Evolutionary conservation across 345 rosid genomes (phyloP).

Genomic region (Lumnitzera racemosa): DNA sequence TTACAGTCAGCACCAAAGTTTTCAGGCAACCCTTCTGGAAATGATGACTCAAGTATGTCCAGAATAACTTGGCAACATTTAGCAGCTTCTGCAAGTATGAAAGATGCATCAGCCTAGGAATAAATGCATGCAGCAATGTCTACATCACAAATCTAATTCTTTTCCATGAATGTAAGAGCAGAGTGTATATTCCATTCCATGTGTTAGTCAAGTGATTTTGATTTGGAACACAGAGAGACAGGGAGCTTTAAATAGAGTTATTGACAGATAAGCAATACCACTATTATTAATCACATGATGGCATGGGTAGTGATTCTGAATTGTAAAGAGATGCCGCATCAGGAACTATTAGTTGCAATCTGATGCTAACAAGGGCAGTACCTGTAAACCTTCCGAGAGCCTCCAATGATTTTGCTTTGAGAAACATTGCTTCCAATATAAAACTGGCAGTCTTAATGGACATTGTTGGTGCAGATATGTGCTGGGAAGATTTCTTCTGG

Average conservation of each 20-base stretch:
- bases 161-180: not conserved
- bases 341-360: not conserved
- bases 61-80: conserved; percentile 70
- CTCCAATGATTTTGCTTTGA: conserved; percentile 76
- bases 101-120: conserved; percentile 21
- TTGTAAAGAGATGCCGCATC: not conserved
- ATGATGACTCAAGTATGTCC: conserved; percentile 75
- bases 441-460: conserved; percentile 68
- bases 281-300: too few species aligned
- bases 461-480: conserved; percentile 40
- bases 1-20: conserved; percentile 60
- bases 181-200: too few species aligned
- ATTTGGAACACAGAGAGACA: too few species aligned
- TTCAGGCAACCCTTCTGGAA: conserved; percentile 64
- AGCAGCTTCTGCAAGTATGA: conserved; percentile 81
- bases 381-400: conserved; percentile 65
- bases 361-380: conserved; percentile 12
- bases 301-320: not conserved
- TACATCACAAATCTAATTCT: not conserved
- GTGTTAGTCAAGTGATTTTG: too few species aligned
- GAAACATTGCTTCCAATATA: conserved; percentile 71
- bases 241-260: too few species aligned
- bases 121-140: not conserved
- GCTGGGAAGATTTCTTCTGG: conserved; percentile 38
- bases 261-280: too few species aligned